phyloP scores from a whole-genome alignment of 2,329 filamentous ascomycete species.

The Neofusicoccum umdonicola region DNA sequence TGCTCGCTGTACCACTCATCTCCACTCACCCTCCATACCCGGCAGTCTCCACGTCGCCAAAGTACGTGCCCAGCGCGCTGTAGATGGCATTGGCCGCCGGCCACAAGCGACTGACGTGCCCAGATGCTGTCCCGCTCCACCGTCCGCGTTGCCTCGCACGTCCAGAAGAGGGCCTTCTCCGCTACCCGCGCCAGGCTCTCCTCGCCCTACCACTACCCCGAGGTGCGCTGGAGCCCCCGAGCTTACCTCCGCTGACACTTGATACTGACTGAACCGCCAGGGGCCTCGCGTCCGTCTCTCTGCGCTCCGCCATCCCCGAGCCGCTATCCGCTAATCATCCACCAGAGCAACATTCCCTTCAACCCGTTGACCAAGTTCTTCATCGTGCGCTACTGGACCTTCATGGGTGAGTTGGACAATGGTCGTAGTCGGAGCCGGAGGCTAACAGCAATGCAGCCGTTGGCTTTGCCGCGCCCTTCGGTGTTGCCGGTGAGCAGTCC shows the following conservation, averaged over 20 bases:
- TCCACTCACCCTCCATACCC: slow-evolving; percentile 7
- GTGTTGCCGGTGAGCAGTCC: slow-evolving; percentile 59
- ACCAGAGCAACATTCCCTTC: slow-evolving; percentile 93
- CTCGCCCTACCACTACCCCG: slow-evolving; percentile 97
- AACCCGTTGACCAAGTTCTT: slow-evolving; percentile 91
- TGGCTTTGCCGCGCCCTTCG: slow-evolving; percentile 35
- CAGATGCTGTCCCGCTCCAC: slow-evolving; percentile 76
- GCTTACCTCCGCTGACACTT: not conserved
- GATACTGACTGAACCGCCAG: not conserved
- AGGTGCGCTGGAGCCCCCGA: slow-evolving; percentile 49
- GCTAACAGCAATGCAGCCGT: slow-evolving; percentile 15
- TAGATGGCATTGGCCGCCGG: not conserved
- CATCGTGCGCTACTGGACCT: slow-evolving; percentile 76
- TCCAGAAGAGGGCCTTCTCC: slow-evolving; percentile 92
- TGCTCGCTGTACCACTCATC: slow-evolving; percentile 5
- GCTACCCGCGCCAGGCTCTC: slow-evolving; percentile 79
- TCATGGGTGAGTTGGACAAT: slow-evolving; percentile 59
- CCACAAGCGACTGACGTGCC: not conserved
- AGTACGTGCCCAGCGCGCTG: not conserved
- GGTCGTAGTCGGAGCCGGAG: slow-evolving; percentile 15
- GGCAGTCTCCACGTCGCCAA: slow-evolving; percentile 9
- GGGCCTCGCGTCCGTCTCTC: slow-evolving; percentile 14
- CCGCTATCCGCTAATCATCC: slow-evolving; percentile 43
- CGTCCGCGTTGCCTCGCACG: slow-evolving; percentile 61
- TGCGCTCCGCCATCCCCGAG: not conserved